Percentiles rank a stretch among this genome's conserved stretches.
phyloP scores from a whole-genome alignment of 2,329 filamentous ascomycete genomes.

The Onygena corvina region DNA sequence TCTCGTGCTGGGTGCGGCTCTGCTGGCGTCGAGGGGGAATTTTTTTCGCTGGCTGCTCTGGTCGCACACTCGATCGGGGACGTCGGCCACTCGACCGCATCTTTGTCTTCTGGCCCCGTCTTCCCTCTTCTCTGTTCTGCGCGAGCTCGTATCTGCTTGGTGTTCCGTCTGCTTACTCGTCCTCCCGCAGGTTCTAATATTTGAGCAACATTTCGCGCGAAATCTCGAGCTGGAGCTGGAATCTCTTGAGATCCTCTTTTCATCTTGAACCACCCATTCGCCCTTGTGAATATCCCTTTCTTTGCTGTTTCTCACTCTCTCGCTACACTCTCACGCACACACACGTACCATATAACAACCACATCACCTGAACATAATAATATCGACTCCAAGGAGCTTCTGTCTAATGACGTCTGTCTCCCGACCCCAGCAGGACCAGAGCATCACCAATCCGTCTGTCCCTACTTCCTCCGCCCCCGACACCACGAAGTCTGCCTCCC shows the following conservation, averaged over 20 bases:
- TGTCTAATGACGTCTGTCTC: conserved; percentile 51
- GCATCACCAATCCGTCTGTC: conserved; percentile 39
- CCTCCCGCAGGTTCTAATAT: neutral
- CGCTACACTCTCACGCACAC: neutral
- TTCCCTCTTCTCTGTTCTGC: neutral
- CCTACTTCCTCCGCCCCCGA: conserved; percentile 34
- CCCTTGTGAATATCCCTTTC: conserved; percentile 3
- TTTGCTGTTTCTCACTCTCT: conserved; percentile 16
- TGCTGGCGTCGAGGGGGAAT: neutral
- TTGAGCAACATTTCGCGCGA: neutral
- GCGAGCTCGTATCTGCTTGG: neutral
- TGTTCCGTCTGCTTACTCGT: no score
- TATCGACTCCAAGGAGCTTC: conserved; percentile 23
- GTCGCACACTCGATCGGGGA: neutral
- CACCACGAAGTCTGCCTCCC: conserved; percentile 39
- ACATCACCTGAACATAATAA: no score
- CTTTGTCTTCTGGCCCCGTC: no score
- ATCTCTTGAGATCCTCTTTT: conserved; percentile 11
- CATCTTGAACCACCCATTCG: conserved; percentile 6
- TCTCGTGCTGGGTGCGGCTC: neutral
- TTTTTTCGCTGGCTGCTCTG: neutral
- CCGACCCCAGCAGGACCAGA: conserved; percentile 37
- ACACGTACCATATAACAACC: no score
- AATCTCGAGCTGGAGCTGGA: conserved; percentile 15
- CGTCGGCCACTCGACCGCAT: no score